Percentiles rank a stretch among this genome's conserved stretches.
Evolutionary conservation across 2,329 filamentous ascomycete species (phyloP).

Genomic region (Claviceps sp.): DNA sequence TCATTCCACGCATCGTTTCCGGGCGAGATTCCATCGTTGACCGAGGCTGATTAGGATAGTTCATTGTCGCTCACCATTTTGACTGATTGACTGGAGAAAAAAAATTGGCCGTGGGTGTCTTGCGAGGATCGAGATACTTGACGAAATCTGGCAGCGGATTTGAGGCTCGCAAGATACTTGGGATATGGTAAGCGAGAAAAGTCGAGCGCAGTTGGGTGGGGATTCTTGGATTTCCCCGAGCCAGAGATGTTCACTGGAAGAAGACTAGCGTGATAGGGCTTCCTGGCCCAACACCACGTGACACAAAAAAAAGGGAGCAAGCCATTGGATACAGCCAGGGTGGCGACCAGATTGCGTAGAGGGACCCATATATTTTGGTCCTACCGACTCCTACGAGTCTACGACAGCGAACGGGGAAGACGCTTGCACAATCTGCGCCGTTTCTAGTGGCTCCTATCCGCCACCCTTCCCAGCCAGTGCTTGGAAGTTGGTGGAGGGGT

Average conservation of each 20-base stretch:
- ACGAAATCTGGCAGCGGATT: constrained; percentile 45
- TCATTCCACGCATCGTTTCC: constrained; percentile 6
- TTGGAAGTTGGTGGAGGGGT: neutral
- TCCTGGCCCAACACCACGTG: constrained; percentile 24
- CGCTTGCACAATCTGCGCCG: constrained; percentile 5
- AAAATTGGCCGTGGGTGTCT: constrained; percentile 26
- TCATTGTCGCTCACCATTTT: constrained; percentile 50
- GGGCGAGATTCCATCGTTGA: constrained; percentile 9
- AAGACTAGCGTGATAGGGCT: constrained; percentile 26
- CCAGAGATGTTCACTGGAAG: constrained; percentile 23
- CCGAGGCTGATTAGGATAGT: constrained; percentile 6
- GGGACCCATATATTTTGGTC: constrained; percentile 1
- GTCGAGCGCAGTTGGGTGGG: constrained; percentile 28
- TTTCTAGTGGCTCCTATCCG: neutral
- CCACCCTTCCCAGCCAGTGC: neutral
- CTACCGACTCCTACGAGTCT: no score
- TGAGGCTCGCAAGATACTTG: constrained; percentile 35
- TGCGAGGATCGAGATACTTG: constrained; percentile 35
- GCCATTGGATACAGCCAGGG: constrained; percentile 10
- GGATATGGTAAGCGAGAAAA: constrained; percentile 35
- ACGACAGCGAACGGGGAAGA: constrained; percentile 5
- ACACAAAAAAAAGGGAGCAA: constrained; percentile 4
- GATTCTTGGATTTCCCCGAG: constrained; percentile 20
- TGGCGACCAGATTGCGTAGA: neutral
- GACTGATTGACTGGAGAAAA: constrained; percentile 35